These are phyloP conservation scores for Aeschynomene evenia DNA, from an alignment of 306 rosid genomes.

Conservation along the genomic window DNA sequence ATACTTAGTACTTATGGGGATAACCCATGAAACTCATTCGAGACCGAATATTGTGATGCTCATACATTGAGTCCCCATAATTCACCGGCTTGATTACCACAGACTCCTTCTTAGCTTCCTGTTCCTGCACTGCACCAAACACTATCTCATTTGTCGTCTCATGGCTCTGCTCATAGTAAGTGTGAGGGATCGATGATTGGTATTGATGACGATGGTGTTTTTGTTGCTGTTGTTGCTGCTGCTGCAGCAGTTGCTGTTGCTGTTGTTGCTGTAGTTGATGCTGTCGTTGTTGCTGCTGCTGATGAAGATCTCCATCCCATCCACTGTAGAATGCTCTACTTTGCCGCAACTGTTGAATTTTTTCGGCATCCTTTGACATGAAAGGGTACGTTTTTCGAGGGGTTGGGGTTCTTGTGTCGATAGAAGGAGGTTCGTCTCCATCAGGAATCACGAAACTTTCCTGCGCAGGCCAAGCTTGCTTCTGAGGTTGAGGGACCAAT, in stretches of 20 bases:
- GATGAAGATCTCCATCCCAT: slow-evolving; percentile 68
- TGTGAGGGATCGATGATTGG: slow-evolving; percentile 59
- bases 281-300: slow-evolving; percentile 33
- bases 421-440: slow-evolving; percentile 82
- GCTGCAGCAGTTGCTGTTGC: slow-evolving; percentile 31
- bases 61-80: slow-evolving; percentile 54
- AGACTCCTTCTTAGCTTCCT: slow-evolving; percentile 40
- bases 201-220: slow-evolving; percentile 66
- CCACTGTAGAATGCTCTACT: slow-evolving; percentile 68
- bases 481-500: slow-evolving; percentile 43
- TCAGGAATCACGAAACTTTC: slow-evolving; percentile 84
- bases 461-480: slow-evolving; percentile 76
- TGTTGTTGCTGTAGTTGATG: too few species aligned
- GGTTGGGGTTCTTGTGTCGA: slow-evolving; percentile 72
- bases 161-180: slow-evolving; percentile 60
- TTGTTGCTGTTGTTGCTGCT: slow-evolving; percentile 2
- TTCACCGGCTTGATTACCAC: slow-evolving; percentile 62
- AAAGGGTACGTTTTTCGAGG: slow-evolving; percentile 87
- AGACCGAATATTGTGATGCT: slow-evolving; percentile 52
- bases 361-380: slow-evolving; percentile 86
- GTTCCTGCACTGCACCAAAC: slow-evolving; percentile 91
- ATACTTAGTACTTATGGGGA: slow-evolving; percentile 45
- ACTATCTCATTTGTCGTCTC: slow-evolving; percentile 72
- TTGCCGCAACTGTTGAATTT: slow-evolving; percentile 68
- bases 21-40: slow-evolving; percentile 47